These are phyloP conservation scores for Nicotiana obtusifolia DNA, from an alignment of 257 asterid species.

Conservation along the genomic window DNA sequence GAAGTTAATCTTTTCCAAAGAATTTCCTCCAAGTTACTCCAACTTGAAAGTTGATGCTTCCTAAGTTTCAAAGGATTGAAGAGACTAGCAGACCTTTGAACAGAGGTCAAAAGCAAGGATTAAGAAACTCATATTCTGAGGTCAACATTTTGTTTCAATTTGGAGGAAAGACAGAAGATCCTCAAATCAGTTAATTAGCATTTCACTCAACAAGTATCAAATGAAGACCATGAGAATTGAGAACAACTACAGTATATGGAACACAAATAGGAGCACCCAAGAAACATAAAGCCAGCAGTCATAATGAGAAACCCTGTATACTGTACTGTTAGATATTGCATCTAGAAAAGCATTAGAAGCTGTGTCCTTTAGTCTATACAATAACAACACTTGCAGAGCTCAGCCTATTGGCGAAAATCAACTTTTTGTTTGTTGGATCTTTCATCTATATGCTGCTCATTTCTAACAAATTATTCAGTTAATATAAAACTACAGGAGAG, in stretches of 20 bases:
- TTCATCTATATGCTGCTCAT: not conserved
- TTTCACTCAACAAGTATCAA: not conserved
- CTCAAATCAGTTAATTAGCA: not conserved
- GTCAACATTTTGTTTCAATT: not conserved
- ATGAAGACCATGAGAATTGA: not conserved
- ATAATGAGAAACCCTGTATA: not conserved
- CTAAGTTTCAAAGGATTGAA: not conserved
- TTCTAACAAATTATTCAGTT: not conserved
- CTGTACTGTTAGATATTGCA: not conserved
- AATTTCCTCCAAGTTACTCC: not conserved
- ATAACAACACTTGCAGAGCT: not conserved
- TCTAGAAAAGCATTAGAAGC: not conserved
- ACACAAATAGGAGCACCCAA: not conserved
- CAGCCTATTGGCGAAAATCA: not conserved
- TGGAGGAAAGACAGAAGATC: not conserved
- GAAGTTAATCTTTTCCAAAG: not conserved
- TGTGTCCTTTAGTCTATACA: not conserved
- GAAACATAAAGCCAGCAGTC: not conserved
- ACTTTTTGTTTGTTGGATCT: not conserved
- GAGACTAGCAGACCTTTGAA: not conserved
- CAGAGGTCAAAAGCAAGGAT: not conserved
- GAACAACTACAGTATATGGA: not conserved
- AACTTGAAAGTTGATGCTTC: not conserved
- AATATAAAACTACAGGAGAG: not conserved
- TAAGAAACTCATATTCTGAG: not conserved